Conservation (phyloP, 352 stramenopile genomes). For the Phytophthora syringae region DNA sequence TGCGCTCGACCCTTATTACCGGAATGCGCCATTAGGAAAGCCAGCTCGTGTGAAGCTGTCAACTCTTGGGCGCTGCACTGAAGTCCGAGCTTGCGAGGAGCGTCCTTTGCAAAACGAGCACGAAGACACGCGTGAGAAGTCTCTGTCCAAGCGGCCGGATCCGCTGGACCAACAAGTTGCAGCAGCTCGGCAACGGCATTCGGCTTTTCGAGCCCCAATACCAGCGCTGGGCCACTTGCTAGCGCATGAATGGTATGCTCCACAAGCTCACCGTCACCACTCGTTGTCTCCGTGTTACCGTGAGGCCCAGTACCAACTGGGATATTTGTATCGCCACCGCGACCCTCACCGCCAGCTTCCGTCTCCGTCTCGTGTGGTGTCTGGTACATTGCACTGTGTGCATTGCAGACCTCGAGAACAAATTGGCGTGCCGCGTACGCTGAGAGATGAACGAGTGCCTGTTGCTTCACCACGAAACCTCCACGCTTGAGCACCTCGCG, state of each 20-base stretch:
- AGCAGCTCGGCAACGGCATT: slow-evolving; percentile 58
- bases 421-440: slow-evolving; percentile 47
- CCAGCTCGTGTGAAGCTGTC: slow-evolving; percentile 45
- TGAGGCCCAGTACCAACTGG: background rate
- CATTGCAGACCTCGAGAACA: slow-evolving; percentile 46
- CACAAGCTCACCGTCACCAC: slow-evolving; percentile 19
- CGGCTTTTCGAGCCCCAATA: slow-evolving; percentile 52
- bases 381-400: slow-evolving; percentile 30
- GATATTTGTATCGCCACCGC: background rate
- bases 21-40: slow-evolving; percentile 47
- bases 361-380: slow-evolving; percentile 10
- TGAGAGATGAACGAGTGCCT: slow-evolving; percentile 52
- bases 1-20: slow-evolving; percentile 19
- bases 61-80: slow-evolving; percentile 44
- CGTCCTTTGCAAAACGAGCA: slow-evolving; percentile 47
- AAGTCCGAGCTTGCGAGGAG: slow-evolving; percentile 43
- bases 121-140: slow-evolving; percentile 34
- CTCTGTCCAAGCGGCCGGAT: slow-evolving; percentile 37
- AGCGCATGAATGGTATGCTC: slow-evolving; percentile 40
- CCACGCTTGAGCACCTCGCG: slow-evolving; percentile 49
- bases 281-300: background rate
- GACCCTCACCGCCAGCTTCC: background rate
- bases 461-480: slow-evolving; percentile 56
- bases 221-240: slow-evolving; percentile 45
- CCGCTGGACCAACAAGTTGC: slow-evolving; percentile 54